A percentile compares a stretch with the other conserved stretches of the same genome.
These are phyloP conservation scores for Leccinum huronense DNA, from an alignment of 1,284 basidiomycete genomes.

Conservation along the genomic window DNA sequence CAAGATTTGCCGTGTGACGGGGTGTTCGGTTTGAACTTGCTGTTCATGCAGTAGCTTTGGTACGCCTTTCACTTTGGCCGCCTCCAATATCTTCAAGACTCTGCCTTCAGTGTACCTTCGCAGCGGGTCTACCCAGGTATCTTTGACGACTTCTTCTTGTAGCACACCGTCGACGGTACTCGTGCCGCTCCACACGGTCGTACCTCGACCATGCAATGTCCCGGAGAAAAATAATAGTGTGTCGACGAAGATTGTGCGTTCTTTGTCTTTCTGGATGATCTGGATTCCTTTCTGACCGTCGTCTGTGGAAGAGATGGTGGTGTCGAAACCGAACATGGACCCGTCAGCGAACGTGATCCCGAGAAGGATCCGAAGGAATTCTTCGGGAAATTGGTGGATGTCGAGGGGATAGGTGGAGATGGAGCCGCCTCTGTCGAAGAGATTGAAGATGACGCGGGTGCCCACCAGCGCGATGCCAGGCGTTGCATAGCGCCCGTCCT, in stretches of 20 bases:
- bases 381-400: not conserved
- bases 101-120: not conserved
- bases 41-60: constrained; percentile 10
- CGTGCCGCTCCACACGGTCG: too few relatives aligned
- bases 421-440: not conserved
- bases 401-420: not conserved
- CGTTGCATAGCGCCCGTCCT: not conserved
- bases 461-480: not conserved
- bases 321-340: not conserved
- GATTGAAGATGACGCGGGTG: not conserved
- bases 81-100: not conserved
- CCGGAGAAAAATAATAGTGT: too few relatives aligned
- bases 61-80: not conserved
- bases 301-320: not conserved
- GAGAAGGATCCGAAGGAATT: not conserved
- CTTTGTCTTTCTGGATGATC: not conserved
- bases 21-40: constrained; percentile 10
- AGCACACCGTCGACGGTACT: too few relatives aligned
- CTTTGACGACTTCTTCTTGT: not conserved
- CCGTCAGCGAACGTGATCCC: not conserved
- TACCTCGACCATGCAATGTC: too few relatives aligned
- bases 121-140: not conserved
- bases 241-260: not conserved
- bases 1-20: not conserved
- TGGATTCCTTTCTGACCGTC: not conserved